Base-by-base conservation (phyloP, 148 eudicot species). In the Arbutus unedo region DNA sequence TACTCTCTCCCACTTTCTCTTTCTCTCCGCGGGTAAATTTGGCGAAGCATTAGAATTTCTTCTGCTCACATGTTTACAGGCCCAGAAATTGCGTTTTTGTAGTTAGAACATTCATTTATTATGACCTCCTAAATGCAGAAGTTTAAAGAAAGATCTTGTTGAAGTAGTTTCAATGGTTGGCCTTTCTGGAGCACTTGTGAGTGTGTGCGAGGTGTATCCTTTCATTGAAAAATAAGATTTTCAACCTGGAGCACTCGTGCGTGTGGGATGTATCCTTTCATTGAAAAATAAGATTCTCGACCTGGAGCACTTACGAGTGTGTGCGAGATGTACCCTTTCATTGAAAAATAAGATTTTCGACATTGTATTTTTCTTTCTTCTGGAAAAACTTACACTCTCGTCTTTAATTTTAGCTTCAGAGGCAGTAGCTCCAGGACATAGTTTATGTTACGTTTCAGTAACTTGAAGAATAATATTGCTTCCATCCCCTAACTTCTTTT, bases 141-240 rank as follows among this genome's bases (percentile, higher is more conserved):
- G 92, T 81, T 81, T 94, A 86, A 93, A 84, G 87, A 91, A 89
- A 80, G 91, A 91, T 86, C 87, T 89, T 13, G 83, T 90, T 80
- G 98, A 95, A 90, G 93, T 91, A 74, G 82, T 94, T 47, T 54
- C 93, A 6, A 95, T 95, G 98, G 83, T 95, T 79, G 94, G 98
- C 67, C 84, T 90, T 49, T 95, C 91, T 83, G 98, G 96, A 31
- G 38, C 38, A 31, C 38, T 31, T 31, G 38, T n/a, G n/a, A n/a
- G n/a, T 31, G 38, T 31, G 38, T 31, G 38, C 1, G 38, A 1
- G 38, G 1, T 31, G 38, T 31, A 0, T 31, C 38, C 38, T 31
- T 31, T 31, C 38, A 31, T 31, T 31, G 38, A 31, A 31, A 1
- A 31, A 31, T 31, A 31, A 1, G 38, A 31, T 31, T 31, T 1